Base-by-base conservation (phyloP, 495 filamentous ascomycete species). In the Filosporella fistucella region DNA sequence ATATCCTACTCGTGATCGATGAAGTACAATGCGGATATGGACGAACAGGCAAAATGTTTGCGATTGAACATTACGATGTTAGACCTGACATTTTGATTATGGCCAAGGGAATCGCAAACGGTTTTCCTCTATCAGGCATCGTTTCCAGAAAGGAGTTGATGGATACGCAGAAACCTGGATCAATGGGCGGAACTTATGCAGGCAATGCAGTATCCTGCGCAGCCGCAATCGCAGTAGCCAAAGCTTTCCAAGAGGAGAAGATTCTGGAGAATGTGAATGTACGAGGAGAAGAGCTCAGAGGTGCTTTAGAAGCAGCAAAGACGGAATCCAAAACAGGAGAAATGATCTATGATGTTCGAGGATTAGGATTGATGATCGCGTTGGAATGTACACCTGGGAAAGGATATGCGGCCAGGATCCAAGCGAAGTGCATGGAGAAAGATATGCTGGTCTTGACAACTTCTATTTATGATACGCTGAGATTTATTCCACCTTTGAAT, bases 1-100 rank as follows among this genome's bases (percentile, higher is more conserved):
- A 80, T 22, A 78, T 76, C 0, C 72, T 89, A 2, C 63, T 87
- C 21, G 80, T 88, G 32, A 60, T 84, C 4, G 86, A 91, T 49
- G 86, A 91, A 49, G 76, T 88, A 30, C 88, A 89, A 82, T 80
- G 80, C 56, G 86, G 84, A 0, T 85, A 85, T 76, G 84, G 84
- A 0, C 69, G 82, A 12, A 76, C 72, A n/a, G 84, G 84, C 2
- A 83, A 77, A 2, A 55, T 84, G 6, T 78, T 83, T 39, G 82
- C 78, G 0, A 87, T 80, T 76, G 68, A 86, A 47, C 74, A 82
- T 39, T 81, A 85, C 58, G 68, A 49, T 39, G 62, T 80, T 9
- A 65, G 74, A 0, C 81, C 81, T 0, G 84, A 87, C 57, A 77
- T 88, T 14, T 70, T 80, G 58, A 74, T 77, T 0, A 72, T 86